Base-by-base conservation (phyloP, 257 asterid species). In the Lithospermum erythrorhizon region DNA sequence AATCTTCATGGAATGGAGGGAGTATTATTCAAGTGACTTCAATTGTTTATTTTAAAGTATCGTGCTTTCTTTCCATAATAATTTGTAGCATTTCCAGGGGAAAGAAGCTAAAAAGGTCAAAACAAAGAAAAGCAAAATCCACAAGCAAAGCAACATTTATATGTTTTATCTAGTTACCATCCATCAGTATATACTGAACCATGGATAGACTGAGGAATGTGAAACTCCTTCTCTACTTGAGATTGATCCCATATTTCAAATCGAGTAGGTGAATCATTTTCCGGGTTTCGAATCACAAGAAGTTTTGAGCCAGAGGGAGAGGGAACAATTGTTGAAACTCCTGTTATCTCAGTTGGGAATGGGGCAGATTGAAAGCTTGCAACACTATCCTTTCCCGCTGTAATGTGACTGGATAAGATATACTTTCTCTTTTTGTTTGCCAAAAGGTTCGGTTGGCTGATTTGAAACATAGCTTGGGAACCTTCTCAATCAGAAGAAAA, bases 271-370 rank as follows among this genome's bases (percentile, higher is more conserved):
- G 95, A 80, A 69, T 80, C 94, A 56, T 75, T 83, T 79, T 86
- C 99, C 48, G 82, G 64, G 66, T 86, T 89, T 66, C 94, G 83
- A 65, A 93, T 59, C 32, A 93, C 80, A 25, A 89, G 81, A 70
- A 89, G 86, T 76, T 81, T 93, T 62, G 86, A 83, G 65, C 99
- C 99, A 22, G 97, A 89, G 53, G 95, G 96, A 57, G 96, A 89
- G 27, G 99, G 99, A 56, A 83, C 76, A 80, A 89, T 62, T 14
- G 79, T 41, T 57, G 91, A 81, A 58, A 83, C 95, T 21, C 95
- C 82, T 2, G 71, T 76, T 78, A 84, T 76, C 74, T 93, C 96
- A 37, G 78, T 70, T 23, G 97, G 99, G 67, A 93, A 93, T 21
- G 91, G 95, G 22, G 87, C 72, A 97, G 96, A 93, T 1, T 72